Base-by-base conservation (phyloP, 2,329 filamentous ascomycete genomes). In the Thielaviopsis populi region DNA sequence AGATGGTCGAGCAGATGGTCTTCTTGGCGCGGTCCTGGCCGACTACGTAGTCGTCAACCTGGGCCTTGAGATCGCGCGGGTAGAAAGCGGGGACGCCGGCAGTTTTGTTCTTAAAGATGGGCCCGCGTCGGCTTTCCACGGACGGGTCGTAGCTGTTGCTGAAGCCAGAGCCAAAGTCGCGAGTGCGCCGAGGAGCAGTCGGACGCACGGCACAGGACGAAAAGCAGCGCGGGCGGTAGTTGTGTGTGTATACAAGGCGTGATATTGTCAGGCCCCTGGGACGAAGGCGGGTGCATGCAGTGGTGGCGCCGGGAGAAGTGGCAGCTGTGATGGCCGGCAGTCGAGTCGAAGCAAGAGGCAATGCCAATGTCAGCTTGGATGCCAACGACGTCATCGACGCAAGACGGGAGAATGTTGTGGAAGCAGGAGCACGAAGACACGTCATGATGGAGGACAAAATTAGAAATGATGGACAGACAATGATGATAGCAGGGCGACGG, bases 11-110 rank as follows among this genome's bases (percentile, higher is more conserved):
- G 68, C 90, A 94, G 68, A 97, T 84, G 15, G 91, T 89, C 74
- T 95, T 95, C 79, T 99, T 94, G 17, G 94, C 91, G 66, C 90
- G 84, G 68, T 96, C 90, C 74, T 99, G 94, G 48, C 92, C 94
- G 3, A 99, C 92, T 1, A 99, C 92, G 72, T 95, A 99, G 71
- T 94, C 88, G 72, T 99, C 94, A 40, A 97, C 84, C 70, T 94
- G 88, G 71, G 89, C 85, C 78, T 97, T 96, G 69, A 99, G 79
- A 69, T 84, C 80, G 65, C 81, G 78, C 1, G 83, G 83, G 63
- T 86, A 86, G 71, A 86, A 83, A 61, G 81, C 77, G 1, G 83
- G 82, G 17, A 84, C 82, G 63, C 83, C 83, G 63, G 73, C 79
- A 63, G 75, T 70, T 71, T 82, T 82, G 66, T 73, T 78, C 59